A percentile compares a stretch with the other conserved stretches of the same genome.
phyloP scores from a whole-genome alignment of 495 filamentous ascomycete genomes.

The Letharia lupina region DNA sequence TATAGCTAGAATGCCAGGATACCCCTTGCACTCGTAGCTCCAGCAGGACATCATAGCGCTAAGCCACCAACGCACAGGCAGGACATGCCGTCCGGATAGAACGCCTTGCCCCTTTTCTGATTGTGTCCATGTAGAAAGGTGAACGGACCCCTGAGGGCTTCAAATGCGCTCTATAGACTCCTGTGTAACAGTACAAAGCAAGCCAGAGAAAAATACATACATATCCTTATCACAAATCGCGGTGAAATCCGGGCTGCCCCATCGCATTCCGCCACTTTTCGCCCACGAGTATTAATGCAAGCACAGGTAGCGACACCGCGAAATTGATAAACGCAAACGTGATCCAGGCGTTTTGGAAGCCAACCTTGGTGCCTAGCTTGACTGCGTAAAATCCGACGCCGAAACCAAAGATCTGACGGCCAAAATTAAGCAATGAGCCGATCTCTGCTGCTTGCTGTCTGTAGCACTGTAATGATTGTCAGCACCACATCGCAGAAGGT shows the following conservation, averaged over 20 bases:
- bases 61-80: neutral
- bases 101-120: neutral
- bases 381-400: conserved; percentile 31
- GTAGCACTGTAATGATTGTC: conserved; percentile 29
- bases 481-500: neutral
- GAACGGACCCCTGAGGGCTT: neutral
- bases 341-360: conserved; percentile 23
- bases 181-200: neutral
- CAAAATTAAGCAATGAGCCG: conserved; percentile 35
- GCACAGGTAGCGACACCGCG: conserved; percentile 14
- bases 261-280: conserved; percentile 13
- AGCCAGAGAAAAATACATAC: too few species aligned
- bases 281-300: conserved; percentile 14
- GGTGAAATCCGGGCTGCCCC: conserved; percentile 10
- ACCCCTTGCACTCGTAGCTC: neutral
- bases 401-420: conserved; percentile 31
- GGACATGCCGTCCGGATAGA: neutral
- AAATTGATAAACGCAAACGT: conserved; percentile 21
- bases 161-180: neutral
- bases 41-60: neutral
- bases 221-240: neutral
- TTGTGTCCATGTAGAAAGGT: neutral
- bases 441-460: conserved; percentile 37
- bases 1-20: too few species aligned
- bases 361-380: conserved; percentile 17